Evolutionary conservation across 2,329 filamentous ascomycete species (phyloP).

Genomic region (Fusarium anguioides): DNA sequence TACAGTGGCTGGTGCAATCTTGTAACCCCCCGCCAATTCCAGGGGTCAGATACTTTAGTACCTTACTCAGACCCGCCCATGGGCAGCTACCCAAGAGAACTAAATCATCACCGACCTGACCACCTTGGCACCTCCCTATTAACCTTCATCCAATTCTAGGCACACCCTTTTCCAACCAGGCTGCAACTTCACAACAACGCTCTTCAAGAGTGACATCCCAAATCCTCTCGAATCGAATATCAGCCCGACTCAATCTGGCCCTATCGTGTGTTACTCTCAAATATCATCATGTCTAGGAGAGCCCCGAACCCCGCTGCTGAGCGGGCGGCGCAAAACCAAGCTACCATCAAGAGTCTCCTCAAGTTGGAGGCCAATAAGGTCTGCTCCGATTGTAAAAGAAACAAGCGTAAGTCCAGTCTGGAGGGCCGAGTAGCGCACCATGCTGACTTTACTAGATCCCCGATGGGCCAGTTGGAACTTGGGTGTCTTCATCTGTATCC

Average conservation of each 20-base stretch:
- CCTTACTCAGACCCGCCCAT: slow-evolving; percentile 7
- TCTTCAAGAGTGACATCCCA: slow-evolving; percentile 7
- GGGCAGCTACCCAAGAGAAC: slow-evolving; percentile 31
- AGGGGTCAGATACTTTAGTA: slow-evolving; percentile 31
- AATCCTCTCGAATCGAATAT: neutral
- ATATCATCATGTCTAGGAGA: slow-evolving; percentile 77
- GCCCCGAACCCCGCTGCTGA: slow-evolving; percentile 82
- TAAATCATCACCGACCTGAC: slow-evolving; percentile 37
- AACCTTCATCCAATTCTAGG: slow-evolving; percentile 28
- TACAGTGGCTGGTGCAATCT: slow-evolving; percentile 17
- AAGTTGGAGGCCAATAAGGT: slow-evolving; percentile 96
- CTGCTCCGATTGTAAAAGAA: slow-evolving; percentile 98
- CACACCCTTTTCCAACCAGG: slow-evolving; percentile 36
- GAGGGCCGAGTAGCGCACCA: neutral
- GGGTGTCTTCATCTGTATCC: slow-evolving; percentile 96
- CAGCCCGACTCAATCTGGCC: neutral
- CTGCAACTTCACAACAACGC: slow-evolving; percentile 40
- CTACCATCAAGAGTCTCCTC: slow-evolving; percentile 92
- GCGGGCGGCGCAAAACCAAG: slow-evolving; percentile 90
- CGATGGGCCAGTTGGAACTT: slow-evolving; percentile 99
- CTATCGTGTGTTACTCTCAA: slow-evolving; percentile 1
- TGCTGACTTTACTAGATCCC: slow-evolving; percentile 71
- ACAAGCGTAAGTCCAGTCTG: slow-evolving; percentile 78
- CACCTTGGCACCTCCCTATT: slow-evolving; percentile 47
- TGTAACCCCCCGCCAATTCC: slow-evolving; percentile 12